Conservation (phyloP, 2,329 filamentous ascomycete species). For the Sporothrix brasiliensis region DNA sequence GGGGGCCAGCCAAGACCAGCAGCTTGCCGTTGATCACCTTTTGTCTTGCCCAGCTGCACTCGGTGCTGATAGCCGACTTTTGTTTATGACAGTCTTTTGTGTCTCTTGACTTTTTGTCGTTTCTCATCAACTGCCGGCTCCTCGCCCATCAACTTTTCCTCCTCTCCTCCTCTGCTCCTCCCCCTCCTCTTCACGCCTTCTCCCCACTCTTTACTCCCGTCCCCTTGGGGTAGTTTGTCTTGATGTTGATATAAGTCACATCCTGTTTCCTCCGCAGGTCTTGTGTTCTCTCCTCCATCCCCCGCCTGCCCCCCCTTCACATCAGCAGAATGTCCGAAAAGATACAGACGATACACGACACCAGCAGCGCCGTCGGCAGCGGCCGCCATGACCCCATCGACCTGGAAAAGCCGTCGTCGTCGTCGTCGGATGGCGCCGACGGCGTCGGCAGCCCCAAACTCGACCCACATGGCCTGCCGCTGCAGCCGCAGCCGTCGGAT, state of each 20-base stretch:
- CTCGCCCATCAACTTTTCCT: not conserved
- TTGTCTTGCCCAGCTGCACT: not conserved
- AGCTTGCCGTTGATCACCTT: not conserved
- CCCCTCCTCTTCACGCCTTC: not conserved
- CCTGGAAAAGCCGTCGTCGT: constrained; percentile 6
- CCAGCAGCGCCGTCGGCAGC: constrained; percentile 25
- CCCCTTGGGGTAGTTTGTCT: not conserved
- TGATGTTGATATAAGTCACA: constrained; percentile 24
- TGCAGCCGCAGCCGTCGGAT: constrained; percentile 34
- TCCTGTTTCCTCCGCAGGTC: not conserved
- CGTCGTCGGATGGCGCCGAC: constrained; percentile 1
- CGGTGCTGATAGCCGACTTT: not conserved
- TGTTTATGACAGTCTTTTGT: not conserved
- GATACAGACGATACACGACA: constrained; percentile 25
- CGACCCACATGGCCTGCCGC: constrained; percentile 34
- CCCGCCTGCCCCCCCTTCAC: not conserved
- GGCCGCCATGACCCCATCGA: not conserved
- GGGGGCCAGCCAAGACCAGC: constrained; percentile 1
- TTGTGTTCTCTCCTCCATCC: not conserved
- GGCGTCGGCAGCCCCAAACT: constrained; percentile 22
- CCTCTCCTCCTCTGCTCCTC: not conserved
- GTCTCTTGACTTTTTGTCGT: not conserved
- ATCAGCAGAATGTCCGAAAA: constrained; percentile 20
- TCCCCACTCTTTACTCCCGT: not conserved
- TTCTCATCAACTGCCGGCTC: not conserved